Conservation (phyloP, 306 rosid genomes). For the Phaseolus lunatus region DNA sequence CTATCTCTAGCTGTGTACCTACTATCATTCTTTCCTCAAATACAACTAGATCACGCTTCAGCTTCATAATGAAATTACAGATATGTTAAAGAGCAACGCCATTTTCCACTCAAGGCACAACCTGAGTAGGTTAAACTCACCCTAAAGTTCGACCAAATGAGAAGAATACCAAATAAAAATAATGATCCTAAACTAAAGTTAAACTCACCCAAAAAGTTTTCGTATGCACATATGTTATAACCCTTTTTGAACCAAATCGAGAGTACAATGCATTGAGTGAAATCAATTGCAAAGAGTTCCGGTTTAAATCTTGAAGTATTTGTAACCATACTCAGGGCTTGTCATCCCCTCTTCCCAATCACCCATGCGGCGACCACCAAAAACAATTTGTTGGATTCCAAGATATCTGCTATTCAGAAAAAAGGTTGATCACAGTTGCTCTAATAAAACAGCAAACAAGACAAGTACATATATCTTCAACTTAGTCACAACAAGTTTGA, state of each 20-base stretch:
- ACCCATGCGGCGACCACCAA: slow-evolving; percentile 84
- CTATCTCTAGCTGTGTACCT: too few relatives aligned
- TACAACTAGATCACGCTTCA: too few relatives aligned
- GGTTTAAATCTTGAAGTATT: slow-evolving; percentile 75
- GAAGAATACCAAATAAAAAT: neutral
- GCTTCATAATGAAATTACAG: too few relatives aligned
- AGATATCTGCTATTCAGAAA: slow-evolving; percentile 65
- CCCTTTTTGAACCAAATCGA: slow-evolving; percentile 27
- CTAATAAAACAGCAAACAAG: slow-evolving; percentile 27
- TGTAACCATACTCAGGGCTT: slow-evolving; percentile 78
- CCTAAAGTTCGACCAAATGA: neutral
- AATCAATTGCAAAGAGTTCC: slow-evolving; percentile 16
- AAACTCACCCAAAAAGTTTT: too few relatives aligned
- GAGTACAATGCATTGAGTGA: neutral
- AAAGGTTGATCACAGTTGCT: slow-evolving; percentile 28
- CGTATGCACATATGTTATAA: neutral
- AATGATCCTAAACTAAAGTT: neutral
- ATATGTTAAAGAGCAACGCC: too few relatives aligned
- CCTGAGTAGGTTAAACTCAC: too few relatives aligned
- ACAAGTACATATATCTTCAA: neutral
- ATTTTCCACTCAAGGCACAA: too few relatives aligned
- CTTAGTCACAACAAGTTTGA: slow-evolving; percentile 14
- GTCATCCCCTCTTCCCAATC: slow-evolving; percentile 99
- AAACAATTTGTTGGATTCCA: slow-evolving; percentile 86
- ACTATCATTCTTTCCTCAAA: too few relatives aligned